Base-by-base conservation (phyloP, 495 filamentous ascomycete genomes). In the Aspergillus taichungensis region DNA sequence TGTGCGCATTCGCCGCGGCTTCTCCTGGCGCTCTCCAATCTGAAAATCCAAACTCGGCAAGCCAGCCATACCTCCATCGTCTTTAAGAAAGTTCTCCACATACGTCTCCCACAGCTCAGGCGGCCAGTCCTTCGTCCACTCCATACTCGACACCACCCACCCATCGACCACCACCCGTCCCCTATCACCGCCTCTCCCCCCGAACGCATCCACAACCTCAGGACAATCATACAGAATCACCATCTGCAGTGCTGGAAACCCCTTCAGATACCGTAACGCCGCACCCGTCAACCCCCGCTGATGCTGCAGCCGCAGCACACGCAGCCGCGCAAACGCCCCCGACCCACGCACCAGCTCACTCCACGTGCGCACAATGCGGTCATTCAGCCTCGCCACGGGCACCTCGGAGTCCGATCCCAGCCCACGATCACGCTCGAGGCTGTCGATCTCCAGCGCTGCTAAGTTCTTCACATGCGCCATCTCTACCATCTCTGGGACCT, bases 331-430 rank as follows among this genome's bases (percentile, higher is more conserved):
- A 12, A 71, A 59, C 2, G 61, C 56, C 6, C 46, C 47, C 11
- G 53, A 44, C 6, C 45, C 39, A 34, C 60, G 34, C 8, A 52
- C 59, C 45, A 59, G 42, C 18, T 73, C 67, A 14, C 60, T 39
- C 69, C 69, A 73, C 9, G 58, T 54, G 36, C 61, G 59, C 7
- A 73, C 41, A 30, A 69, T 55, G 5, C 69, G 58, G 45, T 70
- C 65, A 42, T 52, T 57, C 28, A 73, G 37, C n/a, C 49, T 40
- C 30, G 38, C 47, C 14, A 34, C 40, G 12, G 43, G 28, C 39
- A 30, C 34, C 1, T 42, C 40, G 1, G 33, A 30, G 4, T 46
- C 49, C 0, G 37, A 9, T 11, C 30, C 37, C 1, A 13, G 4
- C 18, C 18, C 18, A 24, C 18, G 18, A 1, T 24, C n/a, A 5